Conservation (phyloP, 2,329 filamentous ascomycete genomes). For the Aspergillus alliaceus region DNA sequence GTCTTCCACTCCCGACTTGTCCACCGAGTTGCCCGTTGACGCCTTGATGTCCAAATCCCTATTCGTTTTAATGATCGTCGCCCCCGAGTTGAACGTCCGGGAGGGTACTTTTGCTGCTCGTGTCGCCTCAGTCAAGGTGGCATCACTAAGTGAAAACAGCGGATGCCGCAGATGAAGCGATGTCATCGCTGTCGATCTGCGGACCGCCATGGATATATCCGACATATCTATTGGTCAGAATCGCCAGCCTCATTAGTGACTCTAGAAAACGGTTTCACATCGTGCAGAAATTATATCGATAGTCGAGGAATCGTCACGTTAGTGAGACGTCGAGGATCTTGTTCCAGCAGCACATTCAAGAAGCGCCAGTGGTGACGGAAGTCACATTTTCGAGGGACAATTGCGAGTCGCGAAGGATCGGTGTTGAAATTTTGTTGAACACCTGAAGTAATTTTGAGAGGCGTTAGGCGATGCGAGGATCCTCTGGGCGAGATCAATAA, state of each 20-base stretch:
- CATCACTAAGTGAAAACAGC: constrained; percentile 54
- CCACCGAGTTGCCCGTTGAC: constrained; percentile 24
- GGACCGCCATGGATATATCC: background rate
- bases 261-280: background rate
- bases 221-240: background rate
- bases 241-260: background rate
- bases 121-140: constrained; percentile 49
- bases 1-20: too few relatives aligned
- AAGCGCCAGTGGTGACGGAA: constrained; percentile 55
- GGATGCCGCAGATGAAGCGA: constrained; percentile 43
- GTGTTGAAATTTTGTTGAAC: too few relatives aligned
- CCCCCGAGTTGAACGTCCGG: constrained; percentile 53
- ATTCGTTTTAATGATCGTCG: constrained; percentile 45
- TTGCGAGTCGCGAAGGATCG: too few relatives aligned
- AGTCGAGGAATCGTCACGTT: background rate
- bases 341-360: constrained; percentile 49
- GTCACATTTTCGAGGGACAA: constrained; percentile 34
- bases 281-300: background rate
- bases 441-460: too few relatives aligned
- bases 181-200: constrained; percentile 38
- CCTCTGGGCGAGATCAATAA: too few relatives aligned
- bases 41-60: constrained; percentile 20
- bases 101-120: constrained; percentile 51
- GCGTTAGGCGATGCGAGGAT: too few relatives aligned
- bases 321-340: background rate